Base-by-base conservation (phyloP, 108 stramenopile genomes). In the Fistulifera solaris region DNA sequence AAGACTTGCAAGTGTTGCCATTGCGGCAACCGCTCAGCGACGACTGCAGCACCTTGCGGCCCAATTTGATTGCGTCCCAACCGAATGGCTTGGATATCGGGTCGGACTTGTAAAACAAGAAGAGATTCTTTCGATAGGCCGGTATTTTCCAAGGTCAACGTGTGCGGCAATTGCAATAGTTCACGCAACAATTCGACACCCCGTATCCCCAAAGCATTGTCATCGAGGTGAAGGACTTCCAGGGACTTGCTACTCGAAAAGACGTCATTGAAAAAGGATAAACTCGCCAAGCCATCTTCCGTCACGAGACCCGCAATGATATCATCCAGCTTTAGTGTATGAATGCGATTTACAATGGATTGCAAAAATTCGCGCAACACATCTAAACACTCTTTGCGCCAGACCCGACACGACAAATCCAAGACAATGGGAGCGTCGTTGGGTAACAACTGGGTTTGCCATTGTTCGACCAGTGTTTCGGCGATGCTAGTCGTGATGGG, bases 11-110 rank as follows among this genome's bases (percentile, higher is more conserved):
- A 21, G 7, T 17, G 19, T 21, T 19, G 19, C 16, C 44, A 45
- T 6, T 4, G 7, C 44, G 44, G 44, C 44, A 45, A 45, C 7
- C 44, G 44, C 11, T 43, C 27, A 5, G 43, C 62, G 23, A 63
- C 8, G 18, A 15, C 53, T 18, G 8, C 18, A 12, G 62, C 62
- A 5, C 62, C 62, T 25, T 13, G 42, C 15, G 25, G 41, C 10
- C 53, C 62, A 44, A 63, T 54, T 41, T 61, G 31, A 24, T 61
- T 61, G 27, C 38, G 48, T 17, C 28, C 60, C 21, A 61, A 38
- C 22, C 50, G 4, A 8, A 27, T 40, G 21, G 50, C 50, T 27
- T 61, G 27, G 2, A 61, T 16, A 18, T 61, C 19, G 6, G 16
- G 6, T 17, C 19, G 19, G 21, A 45, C 21, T 4, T 17, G 4